Percentiles rank a stretch among this genome's conserved stretches.
These are phyloP conservation scores for Xylariaceae sp. DNA, from an alignment of 2,329 filamentous ascomycete genomes.

Conservation along the genomic window DNA sequence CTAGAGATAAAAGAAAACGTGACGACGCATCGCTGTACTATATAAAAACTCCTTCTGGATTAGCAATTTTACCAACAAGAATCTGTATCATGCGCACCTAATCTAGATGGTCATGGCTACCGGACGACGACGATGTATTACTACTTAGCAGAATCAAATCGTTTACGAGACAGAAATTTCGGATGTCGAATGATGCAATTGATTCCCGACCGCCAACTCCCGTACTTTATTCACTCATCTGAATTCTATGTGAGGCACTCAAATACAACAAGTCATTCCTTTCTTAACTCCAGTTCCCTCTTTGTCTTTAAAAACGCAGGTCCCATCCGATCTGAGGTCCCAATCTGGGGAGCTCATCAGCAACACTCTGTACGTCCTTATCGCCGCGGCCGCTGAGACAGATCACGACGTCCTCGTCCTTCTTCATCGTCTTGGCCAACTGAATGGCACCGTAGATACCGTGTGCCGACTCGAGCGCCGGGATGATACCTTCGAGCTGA, in stretches of 20 bases:
- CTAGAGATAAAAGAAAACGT: background rate
- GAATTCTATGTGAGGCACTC: background rate
- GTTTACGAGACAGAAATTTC: background rate
- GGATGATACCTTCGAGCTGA: conserved; percentile 93
- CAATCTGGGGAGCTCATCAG: conserved; percentile 82
- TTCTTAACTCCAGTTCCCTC: conserved; percentile 5
- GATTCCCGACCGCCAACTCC: conserved; percentile 19
- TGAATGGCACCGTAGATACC: conserved; percentile 85
- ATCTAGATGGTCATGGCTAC: conserved; percentile 8
- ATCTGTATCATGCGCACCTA: conserved; percentile 18
- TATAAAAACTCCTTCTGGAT: conserved; percentile 32
- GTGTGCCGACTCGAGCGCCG: conserved; percentile 88
- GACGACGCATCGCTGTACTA: conserved; percentile 34
- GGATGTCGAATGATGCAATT: background rate
- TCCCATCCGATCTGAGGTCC: conserved; percentile 83
- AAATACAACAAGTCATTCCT: background rate
- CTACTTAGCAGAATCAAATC: background rate
- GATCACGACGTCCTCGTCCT: conserved; percentile 86
- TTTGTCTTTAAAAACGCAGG: conserved; percentile 49
- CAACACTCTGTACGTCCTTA: conserved; percentile 98
- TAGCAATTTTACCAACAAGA: conserved; percentile 16
- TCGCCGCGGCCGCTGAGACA: conserved; percentile 91
- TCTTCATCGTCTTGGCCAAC: conserved; percentile 85
- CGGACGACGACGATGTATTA: background rate
- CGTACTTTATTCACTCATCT: background rate